A percentile compares a stretch with the other conserved stretches of the same genome.
Conservation (phyloP, 352 stramenopile genomes). For the Pythium diclinum region DNA sequence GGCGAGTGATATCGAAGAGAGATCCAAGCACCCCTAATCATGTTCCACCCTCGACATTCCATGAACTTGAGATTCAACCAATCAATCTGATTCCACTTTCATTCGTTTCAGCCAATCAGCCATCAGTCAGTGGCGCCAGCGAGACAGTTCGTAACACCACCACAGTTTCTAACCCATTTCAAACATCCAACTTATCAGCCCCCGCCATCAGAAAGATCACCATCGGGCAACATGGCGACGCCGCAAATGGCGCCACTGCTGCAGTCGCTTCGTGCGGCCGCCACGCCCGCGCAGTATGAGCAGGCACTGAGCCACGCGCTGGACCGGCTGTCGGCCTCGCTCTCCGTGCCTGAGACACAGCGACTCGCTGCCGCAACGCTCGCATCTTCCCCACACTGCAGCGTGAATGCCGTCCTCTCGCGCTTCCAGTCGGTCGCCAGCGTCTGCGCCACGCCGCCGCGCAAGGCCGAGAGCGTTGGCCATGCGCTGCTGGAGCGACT, state of each 20-base stretch:
- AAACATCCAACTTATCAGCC: background rate
- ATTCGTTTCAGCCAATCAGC: conserved; percentile 1
- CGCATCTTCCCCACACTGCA: background rate
- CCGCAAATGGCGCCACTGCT: background rate
- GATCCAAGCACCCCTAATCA: background rate
- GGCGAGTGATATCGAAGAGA: background rate
- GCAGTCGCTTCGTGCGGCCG: background rate
- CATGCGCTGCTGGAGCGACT: conserved; percentile 38
- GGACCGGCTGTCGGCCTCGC: conserved; percentile 9
- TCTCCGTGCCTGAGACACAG: conserved; percentile 12
- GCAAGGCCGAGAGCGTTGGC: conserved; percentile 53
- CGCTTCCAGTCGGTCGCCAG: conserved; percentile 38
- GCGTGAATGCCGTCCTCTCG: background rate
- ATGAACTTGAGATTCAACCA: conserved; percentile 1
- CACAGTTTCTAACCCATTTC: background rate
- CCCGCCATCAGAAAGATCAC: background rate
- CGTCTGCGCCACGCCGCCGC: conserved; percentile 41
- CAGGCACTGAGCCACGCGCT: conserved; percentile 10
- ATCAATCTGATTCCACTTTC: conserved; percentile 7
- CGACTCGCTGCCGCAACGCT: conserved; percentile 11
- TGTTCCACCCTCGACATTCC: background rate
- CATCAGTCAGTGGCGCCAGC: background rate
- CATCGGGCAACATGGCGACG: background rate
- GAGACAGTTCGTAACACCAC: background rate
- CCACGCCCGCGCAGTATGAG: background rate